phyloP scores from a whole-genome alignment of 768 basidiomycete species.

The Imleria badia region DNA sequence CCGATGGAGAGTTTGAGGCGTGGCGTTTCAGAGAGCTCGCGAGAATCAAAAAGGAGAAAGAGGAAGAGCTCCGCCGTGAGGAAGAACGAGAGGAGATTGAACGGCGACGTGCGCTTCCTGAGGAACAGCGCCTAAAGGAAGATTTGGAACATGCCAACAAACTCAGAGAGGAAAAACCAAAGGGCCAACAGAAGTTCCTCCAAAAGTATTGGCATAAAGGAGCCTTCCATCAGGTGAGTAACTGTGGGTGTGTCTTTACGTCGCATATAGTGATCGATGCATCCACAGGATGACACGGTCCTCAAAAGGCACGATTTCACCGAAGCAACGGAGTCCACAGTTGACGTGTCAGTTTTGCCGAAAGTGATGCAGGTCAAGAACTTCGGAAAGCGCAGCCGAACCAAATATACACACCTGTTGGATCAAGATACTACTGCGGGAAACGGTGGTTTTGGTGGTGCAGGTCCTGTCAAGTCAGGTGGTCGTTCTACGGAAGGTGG shows the following conservation, averaged over 20 bases:
- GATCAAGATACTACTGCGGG: constrained; percentile 87
- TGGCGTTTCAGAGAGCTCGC: constrained; percentile 93
- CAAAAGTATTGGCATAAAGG: constrained; percentile 99
- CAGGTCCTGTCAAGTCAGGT: constrained; percentile 51
- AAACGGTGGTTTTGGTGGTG: constrained; percentile 66
- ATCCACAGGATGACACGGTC: constrained; percentile 78
- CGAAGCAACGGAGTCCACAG: constrained; percentile 82
- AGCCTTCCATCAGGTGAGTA: constrained; percentile 89
- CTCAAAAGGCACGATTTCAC: constrained; percentile 83
- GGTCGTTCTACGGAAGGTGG: constrained; percentile 54
- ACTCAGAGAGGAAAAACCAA: constrained; percentile 81
- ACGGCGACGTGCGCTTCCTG: constrained; percentile 86
- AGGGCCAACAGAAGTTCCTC: constrained; percentile 88
- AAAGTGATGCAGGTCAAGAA: constrained; percentile 97
- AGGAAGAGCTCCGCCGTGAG: constrained; percentile 78
- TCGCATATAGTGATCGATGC: constrained; percentile 15
- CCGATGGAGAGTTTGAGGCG: constrained; percentile 87
- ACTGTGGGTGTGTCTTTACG: not conserved
- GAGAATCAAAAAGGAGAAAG: constrained; percentile 93
- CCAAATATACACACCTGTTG: constrained; percentile 94
- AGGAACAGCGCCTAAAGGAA: constrained; percentile 89
- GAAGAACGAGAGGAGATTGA: constrained; percentile 91
- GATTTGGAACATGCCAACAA: constrained; percentile 86
- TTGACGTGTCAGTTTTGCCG: constrained; percentile 87
- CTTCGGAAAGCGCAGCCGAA: constrained; percentile 89